Conservation (phyloP, 1,139 yeast genomes). For the Kodamaea arcana region DNA sequence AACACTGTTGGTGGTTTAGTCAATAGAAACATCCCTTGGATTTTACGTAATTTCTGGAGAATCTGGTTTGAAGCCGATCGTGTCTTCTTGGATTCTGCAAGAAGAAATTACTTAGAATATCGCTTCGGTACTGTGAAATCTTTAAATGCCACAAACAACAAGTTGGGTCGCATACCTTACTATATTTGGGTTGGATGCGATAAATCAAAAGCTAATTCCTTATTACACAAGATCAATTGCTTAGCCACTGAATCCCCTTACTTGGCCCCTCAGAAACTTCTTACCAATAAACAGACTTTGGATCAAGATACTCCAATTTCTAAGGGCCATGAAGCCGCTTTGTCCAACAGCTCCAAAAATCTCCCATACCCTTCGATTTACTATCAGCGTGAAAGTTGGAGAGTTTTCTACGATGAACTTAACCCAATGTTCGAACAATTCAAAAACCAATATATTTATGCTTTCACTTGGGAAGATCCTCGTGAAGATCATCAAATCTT, state of each 20-base stretch:
- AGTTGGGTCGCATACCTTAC: slow-evolving; percentile 71
- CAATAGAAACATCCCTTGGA: slow-evolving; percentile 72
- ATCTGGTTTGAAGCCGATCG: slow-evolving; percentile 85
- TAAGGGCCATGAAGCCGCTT: slow-evolving; percentile 77
- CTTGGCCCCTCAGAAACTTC: slow-evolving; percentile 49
- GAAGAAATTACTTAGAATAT: slow-evolving; percentile 80
- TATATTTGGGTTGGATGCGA: slow-evolving; percentile 82
- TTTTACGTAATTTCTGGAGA: slow-evolving; percentile 77
- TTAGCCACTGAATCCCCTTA: slow-evolving; percentile 80
- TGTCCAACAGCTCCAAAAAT: slow-evolving; percentile 56
- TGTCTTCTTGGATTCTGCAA: slow-evolving; percentile 72
- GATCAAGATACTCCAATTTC: slow-evolving; percentile 37
- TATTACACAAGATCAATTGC: slow-evolving; percentile 63
- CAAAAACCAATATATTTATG: slow-evolving; percentile 74
- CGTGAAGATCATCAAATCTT: slow-evolving; percentile 70
- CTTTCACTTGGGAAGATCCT: slow-evolving; percentile 91
- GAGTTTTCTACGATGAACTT: slow-evolving; percentile 74
- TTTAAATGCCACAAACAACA: slow-evolving; percentile 58
- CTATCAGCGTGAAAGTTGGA: slow-evolving; percentile 72
- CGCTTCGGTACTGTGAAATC: slow-evolving; percentile 77
- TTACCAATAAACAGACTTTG: slow-evolving; percentile 6
- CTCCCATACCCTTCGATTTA: slow-evolving; percentile 76
- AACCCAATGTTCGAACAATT: slow-evolving; percentile 68
- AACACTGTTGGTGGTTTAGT: slow-evolving; percentile 72
- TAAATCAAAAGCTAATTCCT: slow-evolving; percentile 56